phyloP scores from a whole-genome alignment of 2,329 filamentous ascomycete species.

The Beauveria varroae region DNA sequence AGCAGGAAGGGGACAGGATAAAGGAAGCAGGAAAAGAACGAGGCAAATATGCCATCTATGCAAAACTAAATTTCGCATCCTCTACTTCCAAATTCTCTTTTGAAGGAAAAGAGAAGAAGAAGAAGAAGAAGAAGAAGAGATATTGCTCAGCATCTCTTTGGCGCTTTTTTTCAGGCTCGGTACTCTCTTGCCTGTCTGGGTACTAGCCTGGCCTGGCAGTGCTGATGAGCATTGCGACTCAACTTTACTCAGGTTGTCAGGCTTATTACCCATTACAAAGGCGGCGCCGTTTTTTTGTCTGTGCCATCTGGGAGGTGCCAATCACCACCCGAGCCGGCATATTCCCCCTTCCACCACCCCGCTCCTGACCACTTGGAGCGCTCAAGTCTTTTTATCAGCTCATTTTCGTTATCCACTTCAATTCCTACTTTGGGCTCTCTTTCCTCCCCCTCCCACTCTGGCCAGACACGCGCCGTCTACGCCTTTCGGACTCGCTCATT shows the following conservation, averaged over 20 bases:
- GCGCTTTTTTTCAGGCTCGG: slow-evolving; percentile 11
- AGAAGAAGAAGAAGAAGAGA: background rate
- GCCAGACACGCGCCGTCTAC: background rate
- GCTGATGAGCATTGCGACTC: slow-evolving; percentile 5
- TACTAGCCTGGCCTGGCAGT: background rate
- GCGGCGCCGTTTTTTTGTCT: slow-evolving; percentile 4
- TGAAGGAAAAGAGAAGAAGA: background rate
- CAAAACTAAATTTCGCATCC: background rate
- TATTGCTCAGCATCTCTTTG: background rate
- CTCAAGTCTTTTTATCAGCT: slow-evolving; percentile 11
- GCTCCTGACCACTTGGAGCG: slow-evolving; percentile 5
- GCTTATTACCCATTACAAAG: slow-evolving; percentile 3
- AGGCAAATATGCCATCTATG: slow-evolving; percentile 4
- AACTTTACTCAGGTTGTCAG: slow-evolving; percentile 7
- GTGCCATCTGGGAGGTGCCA: slow-evolving; percentile 4
- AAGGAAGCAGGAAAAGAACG: slow-evolving; percentile 9
- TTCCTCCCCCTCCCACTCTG: background rate
- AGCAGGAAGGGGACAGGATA: background rate
- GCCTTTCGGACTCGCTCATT: background rate
- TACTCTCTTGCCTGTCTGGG: slow-evolving; percentile 13
- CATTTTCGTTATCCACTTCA: slow-evolving; percentile 12
- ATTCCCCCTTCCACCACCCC: slow-evolving; percentile 8
- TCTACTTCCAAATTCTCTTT: background rate
- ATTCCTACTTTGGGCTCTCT: slow-evolving; percentile 8
- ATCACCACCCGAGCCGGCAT: slow-evolving; percentile 7